Percentiles rank a stretch among this genome's conserved stretches.
These are phyloP conservation scores for Urostyla sp. DNA, from an alignment of 73 alveolate genomes.

Conservation along the genomic window DNA sequence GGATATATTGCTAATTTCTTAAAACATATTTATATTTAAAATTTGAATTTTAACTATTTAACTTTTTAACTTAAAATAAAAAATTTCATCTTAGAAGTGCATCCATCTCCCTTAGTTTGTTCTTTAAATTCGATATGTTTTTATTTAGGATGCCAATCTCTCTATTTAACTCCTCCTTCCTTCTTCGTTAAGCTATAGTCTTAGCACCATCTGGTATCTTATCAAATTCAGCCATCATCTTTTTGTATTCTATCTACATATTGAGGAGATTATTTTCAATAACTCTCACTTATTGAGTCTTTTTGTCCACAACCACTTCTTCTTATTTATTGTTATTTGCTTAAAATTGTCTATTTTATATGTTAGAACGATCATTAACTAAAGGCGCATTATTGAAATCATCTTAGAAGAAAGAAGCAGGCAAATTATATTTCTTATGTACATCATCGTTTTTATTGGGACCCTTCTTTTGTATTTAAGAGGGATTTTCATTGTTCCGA, in stretches of 20 bases:
- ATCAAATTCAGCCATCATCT: constrained; percentile 58
- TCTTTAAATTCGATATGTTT: constrained; percentile 53
- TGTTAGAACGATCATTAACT: constrained; percentile 34
- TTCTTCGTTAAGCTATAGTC: constrained; percentile 69
- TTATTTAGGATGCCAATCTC: constrained; percentile 53
- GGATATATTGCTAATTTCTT: too few species aligned
- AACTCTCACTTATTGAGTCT: constrained; percentile 29
- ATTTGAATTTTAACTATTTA: too few species aligned
- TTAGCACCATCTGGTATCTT: constrained; percentile 68
- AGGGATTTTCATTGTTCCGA: neutral
- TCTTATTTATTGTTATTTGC: neutral
- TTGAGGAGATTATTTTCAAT: constrained; percentile 56
- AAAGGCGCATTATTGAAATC: constrained; percentile 14
- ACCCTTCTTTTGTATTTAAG: neutral
- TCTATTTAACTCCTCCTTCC: constrained; percentile 67
- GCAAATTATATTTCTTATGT: constrained; percentile 22
- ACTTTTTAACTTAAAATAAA: too few species aligned
- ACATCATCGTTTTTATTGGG: neutral
- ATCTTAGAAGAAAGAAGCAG: constrained; percentile 46
- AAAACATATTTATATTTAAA: too few species aligned
- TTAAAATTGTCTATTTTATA: neutral
- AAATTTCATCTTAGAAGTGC: constrained; percentile 60
- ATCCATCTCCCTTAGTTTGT: constrained; percentile 64
- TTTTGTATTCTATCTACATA: constrained; percentile 54
- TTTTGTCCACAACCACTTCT: constrained; percentile 24